Conservation (phyloP, 2,329 filamentous ascomycete species). For the Aspergillus ochraceoroseus region DNA sequence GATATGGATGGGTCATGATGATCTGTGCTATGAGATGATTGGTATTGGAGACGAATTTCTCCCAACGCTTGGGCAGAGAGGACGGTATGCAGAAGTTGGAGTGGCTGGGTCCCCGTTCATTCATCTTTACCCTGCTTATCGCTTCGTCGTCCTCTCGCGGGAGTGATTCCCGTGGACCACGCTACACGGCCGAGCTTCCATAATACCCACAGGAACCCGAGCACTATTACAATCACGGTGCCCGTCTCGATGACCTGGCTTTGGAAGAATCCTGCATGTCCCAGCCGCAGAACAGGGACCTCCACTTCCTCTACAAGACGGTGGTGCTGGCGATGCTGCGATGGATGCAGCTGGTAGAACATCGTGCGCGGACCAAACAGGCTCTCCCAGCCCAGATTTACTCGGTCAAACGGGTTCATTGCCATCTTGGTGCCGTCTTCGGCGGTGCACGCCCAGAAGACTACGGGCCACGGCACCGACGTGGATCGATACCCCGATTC, state of each 20-base stretch:
- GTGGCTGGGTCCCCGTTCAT: too few species aligned
- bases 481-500: constrained; percentile 51
- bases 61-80: too few species aligned
- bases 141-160: constrained; percentile 2
- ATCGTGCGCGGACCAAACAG: constrained; percentile 70
- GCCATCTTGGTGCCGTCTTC: constrained; percentile 58
- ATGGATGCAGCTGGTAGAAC: constrained; percentile 72
- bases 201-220: constrained; percentile 67
- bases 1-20: constrained; percentile 36
- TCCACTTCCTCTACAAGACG: constrained; percentile 52
- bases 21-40: not conserved
- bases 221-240: constrained; percentile 55
- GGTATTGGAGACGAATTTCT: too few species aligned
- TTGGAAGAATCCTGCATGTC: constrained; percentile 36
- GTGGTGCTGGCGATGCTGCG: constrained; percentile 24
- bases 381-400: constrained; percentile 78
- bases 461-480: constrained; percentile 69
- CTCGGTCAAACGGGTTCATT: constrained; percentile 77
- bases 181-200: constrained; percentile 51
- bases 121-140: constrained; percentile 28
- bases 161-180: constrained; percentile 22
- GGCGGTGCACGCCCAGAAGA: constrained; percentile 85
- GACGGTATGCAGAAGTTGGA: too few species aligned
- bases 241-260: constrained; percentile 46
- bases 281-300: constrained; percentile 62